A percentile compares a stretch with the other conserved stretches of the same genome.
Evolutionary conservation across 345 rosid genomes (phyloP).

Genomic region (Citrus hindsii): DNA sequence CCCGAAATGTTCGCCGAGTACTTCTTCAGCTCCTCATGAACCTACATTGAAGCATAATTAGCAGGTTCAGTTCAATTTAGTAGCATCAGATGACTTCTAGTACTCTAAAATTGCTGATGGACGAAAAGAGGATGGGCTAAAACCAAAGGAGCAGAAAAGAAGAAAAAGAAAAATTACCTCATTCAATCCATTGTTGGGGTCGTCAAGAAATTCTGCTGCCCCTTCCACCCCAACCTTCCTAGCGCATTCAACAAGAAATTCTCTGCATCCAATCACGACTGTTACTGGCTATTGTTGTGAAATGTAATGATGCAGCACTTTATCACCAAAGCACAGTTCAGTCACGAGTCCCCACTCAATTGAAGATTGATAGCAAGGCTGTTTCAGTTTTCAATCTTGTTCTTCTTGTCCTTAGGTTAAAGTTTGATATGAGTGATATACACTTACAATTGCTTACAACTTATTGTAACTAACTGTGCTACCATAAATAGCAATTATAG

Average conservation of each 20-base stretch:
- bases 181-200: conserved; percentile 61
- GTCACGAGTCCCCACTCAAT: background rate
- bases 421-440: background rate
- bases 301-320: background rate
- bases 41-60: conserved; percentile 36
- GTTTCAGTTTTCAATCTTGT: background rate
- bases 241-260: conserved; percentile 78
- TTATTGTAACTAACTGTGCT: background rate
- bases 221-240: conserved; percentile 71
- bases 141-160: background rate
- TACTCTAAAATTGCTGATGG: background rate
- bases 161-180: conserved; percentile 35
- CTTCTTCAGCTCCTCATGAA: conserved; percentile 60
- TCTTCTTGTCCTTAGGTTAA: background rate
- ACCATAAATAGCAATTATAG: background rate
- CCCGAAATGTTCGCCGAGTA: conserved; percentile 58
- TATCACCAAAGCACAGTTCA: background rate
- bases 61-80: conserved; percentile 7
- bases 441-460: background rate
- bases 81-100: background rate
- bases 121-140: background rate
- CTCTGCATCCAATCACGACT: conserved; percentile 34
- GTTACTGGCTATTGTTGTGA: background rate
- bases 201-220: conserved; percentile 74
- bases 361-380: background rate